These are phyloP conservation scores for Pseudotsuga menziesii DNA, from an alignment of 75 land plant species.

Conservation along the genomic window DNA sequence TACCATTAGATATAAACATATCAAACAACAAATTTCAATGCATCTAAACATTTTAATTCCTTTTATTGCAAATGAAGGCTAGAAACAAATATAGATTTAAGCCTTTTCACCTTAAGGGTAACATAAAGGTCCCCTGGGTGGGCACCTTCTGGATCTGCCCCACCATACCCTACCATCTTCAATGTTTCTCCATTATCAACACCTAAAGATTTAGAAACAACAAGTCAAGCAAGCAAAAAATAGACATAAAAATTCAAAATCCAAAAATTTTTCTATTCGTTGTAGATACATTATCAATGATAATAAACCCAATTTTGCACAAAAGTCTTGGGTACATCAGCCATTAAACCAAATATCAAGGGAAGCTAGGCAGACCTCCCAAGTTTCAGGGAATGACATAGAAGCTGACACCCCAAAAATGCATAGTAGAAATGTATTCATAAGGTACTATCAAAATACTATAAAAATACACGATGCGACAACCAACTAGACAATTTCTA, in stretches of 20 bases:
- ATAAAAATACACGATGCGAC: too few species aligned
- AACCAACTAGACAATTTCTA: too few species aligned
- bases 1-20: neutral
- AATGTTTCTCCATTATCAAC: conserved; percentile 66
- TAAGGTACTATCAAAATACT: too few species aligned
- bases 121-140: conserved; percentile 88
- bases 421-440: too few species aligned
- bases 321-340: too few species aligned
- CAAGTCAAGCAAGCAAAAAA: neutral
- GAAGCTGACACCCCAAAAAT: too few species aligned
- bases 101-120: conserved; percentile 41
- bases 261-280: too few species aligned
- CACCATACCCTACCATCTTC: conserved; percentile 70
- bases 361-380: too few species aligned
- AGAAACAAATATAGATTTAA: neutral
- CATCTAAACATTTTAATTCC: neutral
- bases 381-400: too few species aligned
- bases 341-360: too few species aligned
- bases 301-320: too few species aligned
- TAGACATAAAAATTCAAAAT: neutral
- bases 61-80: neutral
- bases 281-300: too few species aligned
- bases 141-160: conserved; percentile 81
- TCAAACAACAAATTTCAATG: neutral
- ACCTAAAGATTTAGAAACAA: conserved; percentile 18